Evolutionary conservation across 257 asterid species (phyloP).

Genomic region (Handroanthus guayacan): DNA sequence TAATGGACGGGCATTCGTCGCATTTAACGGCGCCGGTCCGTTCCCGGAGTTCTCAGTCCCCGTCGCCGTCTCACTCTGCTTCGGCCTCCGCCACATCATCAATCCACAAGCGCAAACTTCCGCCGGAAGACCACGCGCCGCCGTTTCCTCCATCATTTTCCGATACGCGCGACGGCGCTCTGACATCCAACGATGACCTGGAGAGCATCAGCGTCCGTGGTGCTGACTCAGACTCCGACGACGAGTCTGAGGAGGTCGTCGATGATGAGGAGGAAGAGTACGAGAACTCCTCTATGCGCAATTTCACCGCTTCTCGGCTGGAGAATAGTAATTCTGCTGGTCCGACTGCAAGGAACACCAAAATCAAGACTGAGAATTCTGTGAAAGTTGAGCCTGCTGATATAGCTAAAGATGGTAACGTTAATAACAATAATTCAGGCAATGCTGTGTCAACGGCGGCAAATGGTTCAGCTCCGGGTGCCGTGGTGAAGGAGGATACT

Average conservation of each 20-base stretch:
- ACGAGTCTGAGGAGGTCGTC: constrained; percentile 87
- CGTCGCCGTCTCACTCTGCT: constrained; percentile 98
- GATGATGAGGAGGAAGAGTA: constrained; percentile 90
- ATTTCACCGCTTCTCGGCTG: constrained; percentile 84
- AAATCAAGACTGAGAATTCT: constrained; percentile 71
- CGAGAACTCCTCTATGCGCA: constrained; percentile 82
- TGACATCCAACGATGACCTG: constrained; percentile 91
- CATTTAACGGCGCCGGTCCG: constrained; percentile 85
- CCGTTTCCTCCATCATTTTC: constrained; percentile 86
- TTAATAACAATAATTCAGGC: constrained; percentile 45
- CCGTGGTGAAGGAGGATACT: constrained; percentile 74
- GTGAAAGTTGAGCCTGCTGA: constrained; percentile 77
- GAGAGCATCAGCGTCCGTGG: constrained; percentile 98
- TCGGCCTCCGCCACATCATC: constrained; percentile 98
- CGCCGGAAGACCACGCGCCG: constrained; percentile 84
- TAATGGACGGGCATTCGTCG: constrained; percentile 51
- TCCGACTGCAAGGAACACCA: constrained; percentile 61
- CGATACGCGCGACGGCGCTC: constrained; percentile 92
- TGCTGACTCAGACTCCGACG: constrained; percentile 91
- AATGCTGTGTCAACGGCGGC: constrained; percentile 52
- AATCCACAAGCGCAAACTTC: constrained; percentile 82
- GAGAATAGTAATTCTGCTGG: constrained; percentile 56
- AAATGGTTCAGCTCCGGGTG: constrained; percentile 59
- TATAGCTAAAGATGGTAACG: constrained; percentile 57
- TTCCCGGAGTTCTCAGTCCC: constrained; percentile 92